Evolutionary conservation across 2,329 filamentous ascomycete genomes (phyloP), one percentile per base, ranked within the genome.

Genomic region (Mariannaea sp.): DNA sequence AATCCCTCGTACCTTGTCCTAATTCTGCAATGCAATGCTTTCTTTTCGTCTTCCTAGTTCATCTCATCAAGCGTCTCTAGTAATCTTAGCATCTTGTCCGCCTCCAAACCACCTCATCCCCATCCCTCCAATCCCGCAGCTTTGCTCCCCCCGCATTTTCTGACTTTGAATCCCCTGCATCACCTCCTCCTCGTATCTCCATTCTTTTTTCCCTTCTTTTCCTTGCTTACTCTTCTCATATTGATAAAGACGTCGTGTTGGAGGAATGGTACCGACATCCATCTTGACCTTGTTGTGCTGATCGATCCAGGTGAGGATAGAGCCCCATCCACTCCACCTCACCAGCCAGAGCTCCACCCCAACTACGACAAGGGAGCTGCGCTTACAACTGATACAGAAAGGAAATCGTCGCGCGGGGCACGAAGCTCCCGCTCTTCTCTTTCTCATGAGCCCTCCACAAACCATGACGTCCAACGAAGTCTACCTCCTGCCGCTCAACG

Each of bases 401-500:
- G 13, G 55, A 61, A n/a, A 44, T 64, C 62, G 51, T 65, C 59
- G 50, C 62, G 64, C 60, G 64, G 64, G 64, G 62, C 62, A 63
- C 60, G 54, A 45, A 60, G 64, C 64, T 57, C 56, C 57, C 47
- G 61, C 63, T 65, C 65, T 66, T 65, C 61, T 62, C 61, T 66
- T 62, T 59, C 55, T 62, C 70, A 85, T 86, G 82, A 76, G 79
- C 65, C 82, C 82, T 56, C 62, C 63, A 27, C 75, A 76, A 73
- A 86, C 78, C 58, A 84, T 86, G 75, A 80, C 80, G 65, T 85
- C 84, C 65, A 84, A 78, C 70, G 82, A 90, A 73, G 86, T 97
- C 60, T 96, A 97, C 76, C 78, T 96, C 67, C 82, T 99, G 59
- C 90, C 90, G 61, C 83, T 99, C 73, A 94, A 91, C 70, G 93